Conservation (phyloP, 2,329 filamentous ascomycete genomes). For the Pyrenophora seminiperda region DNA sequence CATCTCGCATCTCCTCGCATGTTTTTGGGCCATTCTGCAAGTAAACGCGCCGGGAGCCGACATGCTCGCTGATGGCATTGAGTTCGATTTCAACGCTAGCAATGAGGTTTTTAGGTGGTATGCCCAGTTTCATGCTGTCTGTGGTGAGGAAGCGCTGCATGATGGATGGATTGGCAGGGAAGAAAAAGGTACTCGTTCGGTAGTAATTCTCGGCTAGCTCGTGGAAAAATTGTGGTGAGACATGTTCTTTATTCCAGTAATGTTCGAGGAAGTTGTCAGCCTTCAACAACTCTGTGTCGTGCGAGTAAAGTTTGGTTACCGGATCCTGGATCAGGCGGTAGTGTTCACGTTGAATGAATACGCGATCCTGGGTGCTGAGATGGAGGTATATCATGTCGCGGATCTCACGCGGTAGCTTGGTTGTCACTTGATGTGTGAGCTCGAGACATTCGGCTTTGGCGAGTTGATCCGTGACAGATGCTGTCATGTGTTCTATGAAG, state of each 20-base stretch:
- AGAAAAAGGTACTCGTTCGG: constrained; percentile 25
- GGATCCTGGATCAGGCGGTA: constrained; percentile 28
- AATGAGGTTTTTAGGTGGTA: constrained; percentile 17
- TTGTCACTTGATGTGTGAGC: constrained; percentile 12
- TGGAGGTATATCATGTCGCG: constrained; percentile 29
- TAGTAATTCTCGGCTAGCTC: constrained; percentile 28
- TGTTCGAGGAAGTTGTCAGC: constrained; percentile 21
- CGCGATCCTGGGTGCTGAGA: constrained; percentile 14
- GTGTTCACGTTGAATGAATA: constrained; percentile 26
- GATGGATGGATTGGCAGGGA: constrained; percentile 22
- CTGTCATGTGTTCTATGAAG: no score
- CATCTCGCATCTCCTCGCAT: constrained; percentile 21
- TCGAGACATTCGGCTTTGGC: constrained; percentile 23
- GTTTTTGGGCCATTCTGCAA: constrained; percentile 25
- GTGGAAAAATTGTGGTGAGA: constrained; percentile 7
- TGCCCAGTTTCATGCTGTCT: constrained; percentile 20
- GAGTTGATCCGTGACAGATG: constrained; percentile 10
- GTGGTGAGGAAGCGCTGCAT: constrained; percentile 23
- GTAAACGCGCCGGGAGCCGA: constrained; percentile 26
- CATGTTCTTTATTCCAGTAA: constrained; percentile 21
- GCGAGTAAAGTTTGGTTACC: constrained; percentile 20
- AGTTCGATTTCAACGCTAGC: constrained; percentile 21
- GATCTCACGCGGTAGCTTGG: constrained; percentile 21
- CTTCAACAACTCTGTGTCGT: constrained; percentile 26
- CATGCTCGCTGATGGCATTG: constrained; percentile 23